Base-by-base conservation (phyloP, 495 filamentous ascomycete genomes). In the Polyplosphaeria fusca region DNA sequence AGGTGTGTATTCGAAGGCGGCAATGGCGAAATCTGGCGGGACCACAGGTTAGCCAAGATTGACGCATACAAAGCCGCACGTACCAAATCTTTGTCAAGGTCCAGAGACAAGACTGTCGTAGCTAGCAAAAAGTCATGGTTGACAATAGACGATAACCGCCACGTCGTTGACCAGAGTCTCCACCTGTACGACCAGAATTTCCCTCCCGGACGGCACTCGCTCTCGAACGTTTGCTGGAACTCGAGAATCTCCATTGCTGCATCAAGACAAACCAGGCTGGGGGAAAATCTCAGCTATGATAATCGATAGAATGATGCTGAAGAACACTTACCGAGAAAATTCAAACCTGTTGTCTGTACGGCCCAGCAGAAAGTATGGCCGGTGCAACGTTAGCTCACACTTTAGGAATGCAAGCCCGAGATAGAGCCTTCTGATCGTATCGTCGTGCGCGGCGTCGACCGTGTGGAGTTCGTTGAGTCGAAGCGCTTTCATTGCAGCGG, bases 101-200 rank as follows among this genome's bases (percentile, higher is more conserved):
- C 56, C 9, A 60, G 41, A 12, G 41, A n/a, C n/a, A 80, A 62
- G 12, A 82, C 62, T 73, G 80, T 80, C 4, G 76, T 69, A 2
- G 78, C 78, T 0, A 77, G 68, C 1, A 81, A 68, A 52, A 79
- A 79, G 45, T 79, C 77, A 56, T 77, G 68, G 5, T 67, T 63
- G 13, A 68, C 70, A 7, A 79, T 58, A 1, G 72, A 73, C 4
- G 74, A 72, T 25, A 79, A 63, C 58, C 75, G 70, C 75, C 76
- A 79, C 26, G 67, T 60, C 11, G 47, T 9, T 56, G 30, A 76
- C 72, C 26, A 70, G 64, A 46, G 72, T 55, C 20, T 40, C 47
- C 42, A 60, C 32, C 37, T 53, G 5, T 14, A 16, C 13, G 48
- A 47, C 56, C 56, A 60, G 14, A 78, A 60, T 26, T 67, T 70